Evolutionary conservation across 768 basidiomycete species (phyloP), one percentile per base, ranked within the genome.

Genomic region (Boletellus ananiceps): DNA sequence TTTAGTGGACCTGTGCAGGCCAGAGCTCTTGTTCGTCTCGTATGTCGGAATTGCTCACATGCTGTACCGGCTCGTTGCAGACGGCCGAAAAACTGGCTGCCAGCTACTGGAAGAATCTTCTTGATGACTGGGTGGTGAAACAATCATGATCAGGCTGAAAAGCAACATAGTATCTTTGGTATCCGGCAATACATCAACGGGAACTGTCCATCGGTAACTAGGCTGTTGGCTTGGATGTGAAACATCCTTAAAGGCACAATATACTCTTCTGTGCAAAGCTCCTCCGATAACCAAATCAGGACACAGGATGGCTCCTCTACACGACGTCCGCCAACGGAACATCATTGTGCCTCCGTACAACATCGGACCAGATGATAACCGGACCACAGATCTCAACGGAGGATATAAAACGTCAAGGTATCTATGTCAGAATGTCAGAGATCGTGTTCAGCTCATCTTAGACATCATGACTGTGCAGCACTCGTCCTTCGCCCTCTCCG

Each of bases 391-490:
- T 15, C 9, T 33, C 27, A 14, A 37, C 8, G 36, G 8, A 5
- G n/a, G 3, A n/a, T 57, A 57, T 53, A 57, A 57, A n/a, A 40
- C 32, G 25, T 21, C 8, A 7, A 38, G 31, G 21, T 1, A 31
- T 45, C 25, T 29, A 29, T 36, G 25, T 25, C 44, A 27, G 9
- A 16, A 8, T 12, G 23, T 27, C 16, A 18, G 23, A 46, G n/a
- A 34, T 11, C 19, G 13, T 27, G 8, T 9, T 21, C 25, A 5
- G 18, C 25, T 35, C 31, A 23, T 19, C 23, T 7, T 25, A 27
- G 29, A 27, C 12, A 48, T 25, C 39, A 61, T 64, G 61, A 54
- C 48, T 11, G 50, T 52, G 19, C 56, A 57, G 35, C 23, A 27
- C 34, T 46, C 41, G 13, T 14, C 7, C 1, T 12, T 49, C 15